phyloP scores from a whole-genome alignment of 495 filamentous ascomycete genomes.

The Cercophora scortea region DNA sequence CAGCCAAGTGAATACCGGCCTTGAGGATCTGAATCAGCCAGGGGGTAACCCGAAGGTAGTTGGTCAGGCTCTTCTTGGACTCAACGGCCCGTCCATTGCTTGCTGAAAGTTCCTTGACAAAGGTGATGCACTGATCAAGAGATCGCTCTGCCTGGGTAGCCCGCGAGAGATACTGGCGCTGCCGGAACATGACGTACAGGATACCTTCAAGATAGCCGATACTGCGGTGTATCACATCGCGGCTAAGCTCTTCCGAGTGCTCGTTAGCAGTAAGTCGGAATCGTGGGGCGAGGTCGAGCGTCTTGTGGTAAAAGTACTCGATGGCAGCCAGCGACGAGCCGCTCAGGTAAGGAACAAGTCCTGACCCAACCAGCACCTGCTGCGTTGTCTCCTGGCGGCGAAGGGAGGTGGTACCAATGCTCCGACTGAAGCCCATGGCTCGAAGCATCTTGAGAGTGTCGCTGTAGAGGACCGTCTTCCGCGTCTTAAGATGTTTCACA shows the following conservation, averaged over 20 bases:
- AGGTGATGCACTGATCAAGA: slow-evolving; percentile 13
- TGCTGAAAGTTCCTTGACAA: slow-evolving; percentile 17
- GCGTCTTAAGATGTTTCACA: slow-evolving; percentile 78
- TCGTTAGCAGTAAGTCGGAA: slow-evolving; percentile 56
- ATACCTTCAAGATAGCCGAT: slow-evolving; percentile 78
- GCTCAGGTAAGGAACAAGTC: slow-evolving; percentile 12
- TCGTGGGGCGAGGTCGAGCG: slow-evolving; percentile 60
- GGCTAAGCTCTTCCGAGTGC: slow-evolving; percentile 77
- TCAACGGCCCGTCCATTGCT: slow-evolving; percentile 11
- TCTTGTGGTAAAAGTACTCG: slow-evolving; percentile 72
- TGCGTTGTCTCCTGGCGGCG: slow-evolving; percentile 63
- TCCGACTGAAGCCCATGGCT: slow-evolving; percentile 82
- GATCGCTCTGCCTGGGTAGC: slow-evolving; percentile 16
- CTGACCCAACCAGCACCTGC: slow-evolving; percentile 47
- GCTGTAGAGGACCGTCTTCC: slow-evolving; percentile 85
- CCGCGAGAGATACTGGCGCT: slow-evolving; percentile 46
- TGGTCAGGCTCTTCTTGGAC: slow-evolving; percentile 10
- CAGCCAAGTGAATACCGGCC: slow-evolving; percentile 39
- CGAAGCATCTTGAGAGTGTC: slow-evolving; percentile 75
- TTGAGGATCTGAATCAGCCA: slow-evolving; percentile 38
- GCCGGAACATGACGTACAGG: slow-evolving; percentile 56
- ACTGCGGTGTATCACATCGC: slow-evolving; percentile 67
- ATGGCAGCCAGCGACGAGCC: slow-evolving; percentile 25
- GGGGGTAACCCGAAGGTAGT: slow-evolving; percentile 23
- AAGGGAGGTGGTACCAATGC: slow-evolving; percentile 60